Base-by-base conservation (phyloP, 2,329 filamentous ascomycete genomes). In the Xylariaceae sp. region DNA sequence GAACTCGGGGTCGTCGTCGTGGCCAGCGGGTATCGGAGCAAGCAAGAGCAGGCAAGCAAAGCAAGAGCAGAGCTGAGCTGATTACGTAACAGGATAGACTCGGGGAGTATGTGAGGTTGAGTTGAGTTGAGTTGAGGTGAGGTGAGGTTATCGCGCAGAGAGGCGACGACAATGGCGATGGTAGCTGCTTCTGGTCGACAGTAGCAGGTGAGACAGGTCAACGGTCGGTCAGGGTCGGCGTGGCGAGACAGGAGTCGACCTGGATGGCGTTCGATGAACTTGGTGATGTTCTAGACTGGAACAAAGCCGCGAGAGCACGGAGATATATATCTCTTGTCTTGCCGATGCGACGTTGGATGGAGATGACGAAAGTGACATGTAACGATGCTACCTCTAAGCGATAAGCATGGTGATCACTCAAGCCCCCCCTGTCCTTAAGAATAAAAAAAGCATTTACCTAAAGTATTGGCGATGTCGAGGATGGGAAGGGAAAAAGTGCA, bases 261-360 rank as follows among this genome's bases (percentile, higher is more conserved):
- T 60, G 11, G 17, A 53, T 55, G 55, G 59, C 56, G 59, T 49
- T 42, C 23, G 37, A 48, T n/a, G 52, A 17, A 48, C 37, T 57
- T 42, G 9, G 37, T 45, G 53, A 35, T 53, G 48, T 34, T 59
- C 59, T 55, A 59, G 62, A 56, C 57, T 56, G 30, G 55, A 30
- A 53, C 56, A 60, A 57, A 60, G 55, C 60, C 56, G 60, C 55
- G 62, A 60, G 62, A 53, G 48, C 10, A 39, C 45, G 39, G 47
- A 39, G 57, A 58, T 64, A 64, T 62, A 64, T 64, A 62, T 53
- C 51, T 59, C 18, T 53, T 11, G 42, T 9, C 2, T 30, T 11
- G 17, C 18, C 30, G 50, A 54, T 56, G 47, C 51, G 34, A 56
- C 35, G 56, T 35, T 50, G n/a, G 50, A 34, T 51, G 42, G 55